A percentile compares a stretch with the other conserved stretches of the same genome.
Evolutionary conservation across 352 stramenopile genomes (phyloP).

Genomic region (Pythium oligandrum): DNA sequence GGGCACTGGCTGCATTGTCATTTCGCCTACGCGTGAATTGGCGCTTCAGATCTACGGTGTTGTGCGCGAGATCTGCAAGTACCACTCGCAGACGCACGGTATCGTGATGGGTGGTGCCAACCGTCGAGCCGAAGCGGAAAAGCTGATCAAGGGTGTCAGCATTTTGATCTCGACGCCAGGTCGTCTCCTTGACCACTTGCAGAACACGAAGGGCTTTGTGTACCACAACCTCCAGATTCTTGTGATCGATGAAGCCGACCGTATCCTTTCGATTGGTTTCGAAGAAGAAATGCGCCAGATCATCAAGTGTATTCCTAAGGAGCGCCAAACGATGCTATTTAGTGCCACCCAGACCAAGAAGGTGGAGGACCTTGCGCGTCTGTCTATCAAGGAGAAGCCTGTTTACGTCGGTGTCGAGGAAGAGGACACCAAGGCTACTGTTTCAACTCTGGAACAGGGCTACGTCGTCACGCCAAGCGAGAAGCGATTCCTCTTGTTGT

Average conservation of each 20-base stretch:
- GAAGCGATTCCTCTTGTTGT: conserved; percentile 98
- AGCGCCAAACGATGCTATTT: conserved; percentile 99
- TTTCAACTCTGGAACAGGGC: conserved; percentile 94
- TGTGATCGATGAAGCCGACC: conserved; percentile 99
- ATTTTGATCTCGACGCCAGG: conserved; percentile 98
- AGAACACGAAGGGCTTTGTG: conserved; percentile 98
- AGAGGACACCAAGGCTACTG: conserved; percentile 89
- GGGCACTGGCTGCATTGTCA: conserved; percentile 97
- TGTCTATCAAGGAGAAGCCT: conserved; percentile 93
- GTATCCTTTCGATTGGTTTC: conserved; percentile 98
- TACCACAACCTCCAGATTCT: conserved; percentile 95
- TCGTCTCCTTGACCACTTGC: conserved; percentile 96
- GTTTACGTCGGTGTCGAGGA: conserved; percentile 97
- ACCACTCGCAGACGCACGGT: conserved; percentile 94
- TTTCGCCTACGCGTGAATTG: conserved; percentile 97
- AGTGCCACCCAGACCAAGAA: conserved; percentile 98
- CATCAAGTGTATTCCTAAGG: conserved; percentile 96
- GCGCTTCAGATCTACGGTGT: conserved; percentile 99
- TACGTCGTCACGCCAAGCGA: conserved; percentile 98
- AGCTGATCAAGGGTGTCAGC: conserved; percentile 94
- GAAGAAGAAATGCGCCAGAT: conserved; percentile 99
- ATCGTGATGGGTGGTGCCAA: conserved; percentile 98
- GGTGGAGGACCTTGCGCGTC: conserved; percentile 94
- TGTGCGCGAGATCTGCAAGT: conserved; percentile 94
- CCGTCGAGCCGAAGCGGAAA: conserved; percentile 93